phyloP scores from a whole-genome alignment of 805 yeast genomes.

The Zygoascus tannicola region DNA sequence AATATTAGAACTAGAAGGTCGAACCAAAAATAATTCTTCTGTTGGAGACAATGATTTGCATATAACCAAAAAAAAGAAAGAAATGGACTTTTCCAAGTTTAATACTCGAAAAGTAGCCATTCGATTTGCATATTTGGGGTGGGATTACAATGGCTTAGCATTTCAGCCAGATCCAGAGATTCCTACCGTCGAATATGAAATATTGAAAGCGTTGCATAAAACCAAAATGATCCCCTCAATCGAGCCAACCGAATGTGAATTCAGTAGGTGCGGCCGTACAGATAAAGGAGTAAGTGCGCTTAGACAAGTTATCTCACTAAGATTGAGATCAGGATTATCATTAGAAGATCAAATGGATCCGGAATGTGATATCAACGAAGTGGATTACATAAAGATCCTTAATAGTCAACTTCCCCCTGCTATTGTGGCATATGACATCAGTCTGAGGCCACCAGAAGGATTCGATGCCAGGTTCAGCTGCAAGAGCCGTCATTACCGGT shows the following conservation, averaged over 20 bases:
- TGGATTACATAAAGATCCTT: constrained; percentile 65
- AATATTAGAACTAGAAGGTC: constrained; percentile 42
- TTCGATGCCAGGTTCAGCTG: constrained; percentile 96
- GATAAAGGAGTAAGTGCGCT: constrained; percentile 96
- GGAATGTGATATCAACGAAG: constrained; percentile 52
- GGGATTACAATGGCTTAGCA: constrained; percentile 91
- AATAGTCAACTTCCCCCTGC: constrained; percentile 75
- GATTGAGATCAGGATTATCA: constrained; percentile 59
- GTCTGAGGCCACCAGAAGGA: constrained; percentile 69
- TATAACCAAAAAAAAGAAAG: constrained; percentile 32
- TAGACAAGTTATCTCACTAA: constrained; percentile 82
- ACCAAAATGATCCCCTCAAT: constrained; percentile 52
- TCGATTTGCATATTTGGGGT: constrained; percentile 77
- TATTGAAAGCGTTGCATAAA: constrained; percentile 60
- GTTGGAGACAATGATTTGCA: constrained; percentile 10
- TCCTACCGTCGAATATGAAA: constrained; percentile 77
- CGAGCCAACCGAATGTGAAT: constrained; percentile 54
- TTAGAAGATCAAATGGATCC: constrained; percentile 53
- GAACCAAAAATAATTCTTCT: constrained; percentile 2
- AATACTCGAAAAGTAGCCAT: constrained; percentile 64
- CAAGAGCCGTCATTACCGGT: constrained; percentile 73
- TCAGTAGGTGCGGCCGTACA: constrained; percentile 90
- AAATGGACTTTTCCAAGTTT: constrained; percentile 58
- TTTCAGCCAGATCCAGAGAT: constrained; percentile 60
- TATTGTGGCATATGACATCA: constrained; percentile 70